Base-by-base conservation (phyloP, 2,329 filamentous ascomycete species). In the Arthrobotrys conoides region DNA sequence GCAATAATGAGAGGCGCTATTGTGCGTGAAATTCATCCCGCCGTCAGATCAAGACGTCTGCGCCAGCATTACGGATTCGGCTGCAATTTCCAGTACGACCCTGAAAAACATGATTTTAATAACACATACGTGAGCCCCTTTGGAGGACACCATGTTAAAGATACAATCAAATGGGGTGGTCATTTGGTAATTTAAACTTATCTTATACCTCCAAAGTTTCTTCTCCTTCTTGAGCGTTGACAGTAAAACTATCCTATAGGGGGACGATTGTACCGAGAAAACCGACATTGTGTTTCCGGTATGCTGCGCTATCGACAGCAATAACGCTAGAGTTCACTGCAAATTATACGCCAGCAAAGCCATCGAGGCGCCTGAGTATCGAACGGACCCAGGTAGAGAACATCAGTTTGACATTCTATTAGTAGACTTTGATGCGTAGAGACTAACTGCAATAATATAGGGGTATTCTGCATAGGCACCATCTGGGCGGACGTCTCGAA, bases 1-100 rank as follows among this genome's bases (percentile, higher is more conserved):
- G 76, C 76, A 0, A 79, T 79, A 0, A 66, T 79, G 64, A 49
- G 64, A 46, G 76, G 76, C 2, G 76, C 76, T 10, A 38, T 79
- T n/a, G 16, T 73, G 0, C 55, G 69, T 9, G 38, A 12, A 1
- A n/a, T 73, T 0, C 16, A 66, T 20, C 69, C 76, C 0, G 38
- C 36, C 2, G 38, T 79, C 5, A 61, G 18, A 44, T 64, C 69
- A 4, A 57, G 76, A 16, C 22, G 36, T 1, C 12, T 79, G 12
- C 61, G 76, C 16, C 65, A 65, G 16, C 76, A 79, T 66, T 79
- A 79, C 14, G 76, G 76, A 8, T 59, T 79, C 27, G 5, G 1
- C 0, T 53, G 27, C 9, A 1, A 3, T 5, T 0, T n/a, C 1
- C 20, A 0, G 0, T 76, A 53, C 36, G 24, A 69, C 14, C 64